Conservation (phyloP, 148 eudicot genomes). For the Fagopyrum esculentum region DNA sequence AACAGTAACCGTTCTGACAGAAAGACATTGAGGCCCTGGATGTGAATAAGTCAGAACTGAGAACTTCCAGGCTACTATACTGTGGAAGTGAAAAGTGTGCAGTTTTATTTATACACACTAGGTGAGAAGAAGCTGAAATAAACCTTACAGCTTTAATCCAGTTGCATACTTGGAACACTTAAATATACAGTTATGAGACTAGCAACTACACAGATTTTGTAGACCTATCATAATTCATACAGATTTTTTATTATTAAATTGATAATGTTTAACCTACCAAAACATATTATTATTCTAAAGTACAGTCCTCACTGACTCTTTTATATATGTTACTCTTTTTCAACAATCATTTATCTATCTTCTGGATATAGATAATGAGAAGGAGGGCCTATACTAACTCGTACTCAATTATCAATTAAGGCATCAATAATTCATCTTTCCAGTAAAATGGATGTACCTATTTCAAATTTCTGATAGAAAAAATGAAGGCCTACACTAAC, state of each 20-base stretch:
- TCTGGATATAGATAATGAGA: neutral
- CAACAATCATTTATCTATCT: neutral
- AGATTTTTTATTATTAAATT: neutral
- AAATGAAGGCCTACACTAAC: neutral
- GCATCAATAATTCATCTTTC: neutral
- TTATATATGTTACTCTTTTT: neutral
- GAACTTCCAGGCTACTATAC: neutral
- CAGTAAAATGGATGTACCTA: neutral
- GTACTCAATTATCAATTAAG: neutral
- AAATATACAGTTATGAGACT: too few relatives aligned
- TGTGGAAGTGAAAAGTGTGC: neutral
- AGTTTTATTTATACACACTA: too few relatives aligned
- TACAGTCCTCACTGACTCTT: neutral
- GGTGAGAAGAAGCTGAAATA: too few relatives aligned
- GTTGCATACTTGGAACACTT: neutral
- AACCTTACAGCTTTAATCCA: neutral
- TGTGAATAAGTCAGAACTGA: neutral
- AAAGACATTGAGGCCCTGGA: neutral
- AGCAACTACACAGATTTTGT: neutral
- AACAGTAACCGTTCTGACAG: too few relatives aligned
- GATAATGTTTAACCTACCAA: neutral
- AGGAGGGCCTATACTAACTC: neutral
- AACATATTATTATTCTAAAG: neutral
- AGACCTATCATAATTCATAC: neutral
- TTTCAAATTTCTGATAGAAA: neutral